phyloP scores from a whole-genome alignment of 306 rosid species.

The Corylus avellana region DNA sequence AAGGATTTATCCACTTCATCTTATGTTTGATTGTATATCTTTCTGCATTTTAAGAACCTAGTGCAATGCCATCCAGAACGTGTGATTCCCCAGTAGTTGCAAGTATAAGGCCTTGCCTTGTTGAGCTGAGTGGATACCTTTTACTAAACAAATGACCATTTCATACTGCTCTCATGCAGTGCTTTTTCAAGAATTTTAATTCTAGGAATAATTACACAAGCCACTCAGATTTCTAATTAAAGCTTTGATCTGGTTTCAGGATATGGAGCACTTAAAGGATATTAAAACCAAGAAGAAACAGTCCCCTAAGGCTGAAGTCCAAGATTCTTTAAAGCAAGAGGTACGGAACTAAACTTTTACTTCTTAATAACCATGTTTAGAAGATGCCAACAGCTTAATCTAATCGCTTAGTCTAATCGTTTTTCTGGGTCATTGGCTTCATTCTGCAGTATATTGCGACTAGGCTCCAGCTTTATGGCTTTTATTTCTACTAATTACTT shows the following conservation, averaged over 20 bases:
- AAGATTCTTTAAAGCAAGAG: conserved; percentile 80
- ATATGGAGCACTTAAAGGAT: conserved; percentile 52
- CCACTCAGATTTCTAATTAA: conserved; percentile 23
- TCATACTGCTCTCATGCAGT: neutral
- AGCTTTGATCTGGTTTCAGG: conserved; percentile 56
- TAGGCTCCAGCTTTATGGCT: conserved; percentile 18
- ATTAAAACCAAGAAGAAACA: conserved; percentile 45
- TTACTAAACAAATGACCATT: neutral
- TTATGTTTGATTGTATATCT: neutral
- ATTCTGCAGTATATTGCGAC: conserved; percentile 4
- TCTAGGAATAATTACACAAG: conserved; percentile 1
- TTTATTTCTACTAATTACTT: conserved; percentile 1
- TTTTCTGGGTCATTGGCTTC: conserved; percentile 16
- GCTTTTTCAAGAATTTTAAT: conserved; percentile 7
- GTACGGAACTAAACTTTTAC: conserved; percentile 36
- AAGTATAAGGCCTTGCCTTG: neutral
- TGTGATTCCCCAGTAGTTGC: neutral
- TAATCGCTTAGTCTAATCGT: neutral
- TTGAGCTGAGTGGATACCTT: neutral
- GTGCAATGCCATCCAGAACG: neutral
- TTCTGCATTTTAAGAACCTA: neutral
- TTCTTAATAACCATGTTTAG: conserved; percentile 11
- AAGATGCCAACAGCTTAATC: neutral
- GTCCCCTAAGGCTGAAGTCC: conserved; percentile 58
- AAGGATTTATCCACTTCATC: conserved; percentile 4